Conservation (phyloP, 805 yeast genomes). For the Saccharomycopsis babjevae region DNA sequence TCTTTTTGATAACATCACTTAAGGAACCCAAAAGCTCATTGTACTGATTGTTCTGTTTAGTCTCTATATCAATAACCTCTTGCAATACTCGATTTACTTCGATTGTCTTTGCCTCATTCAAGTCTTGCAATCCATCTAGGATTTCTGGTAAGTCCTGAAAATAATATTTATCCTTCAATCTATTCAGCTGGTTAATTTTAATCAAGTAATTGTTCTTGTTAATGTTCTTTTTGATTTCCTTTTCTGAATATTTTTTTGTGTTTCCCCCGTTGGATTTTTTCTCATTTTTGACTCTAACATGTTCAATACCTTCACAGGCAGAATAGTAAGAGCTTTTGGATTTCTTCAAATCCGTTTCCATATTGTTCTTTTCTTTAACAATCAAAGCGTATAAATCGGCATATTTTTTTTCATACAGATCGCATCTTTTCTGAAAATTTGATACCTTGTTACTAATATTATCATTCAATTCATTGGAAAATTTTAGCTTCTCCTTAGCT, state of each 20-base stretch:
- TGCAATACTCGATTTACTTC: conserved; percentile 61
- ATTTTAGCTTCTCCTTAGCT: conserved; percentile 52
- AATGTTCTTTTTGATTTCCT: conserved; percentile 72
- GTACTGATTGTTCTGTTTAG: conserved; percentile 36
- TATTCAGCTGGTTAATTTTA: conserved; percentile 72
- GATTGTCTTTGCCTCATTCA: conserved; percentile 69
- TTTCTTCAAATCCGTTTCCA: conserved; percentile 49
- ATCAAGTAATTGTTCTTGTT: conserved; percentile 80
- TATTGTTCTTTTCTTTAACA: conserved; percentile 34
- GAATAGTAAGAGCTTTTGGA: conserved; percentile 73
- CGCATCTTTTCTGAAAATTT: conserved; percentile 43
- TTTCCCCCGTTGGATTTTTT: conserved; percentile 29
- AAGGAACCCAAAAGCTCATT: conserved; percentile 37
- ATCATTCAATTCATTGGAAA: conserved; percentile 49
- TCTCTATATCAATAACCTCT: conserved; percentile 54
- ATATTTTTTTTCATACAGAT: conserved; percentile 44
- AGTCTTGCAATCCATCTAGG: conserved; percentile 72
- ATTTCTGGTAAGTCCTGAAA: conserved; percentile 91
- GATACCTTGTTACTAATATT: conserved; percentile 54
- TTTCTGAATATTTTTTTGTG: conserved; percentile 40
- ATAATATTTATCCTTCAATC: conserved; percentile 84
- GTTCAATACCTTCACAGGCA: conserved; percentile 71
- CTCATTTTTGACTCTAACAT: conserved; percentile 60
- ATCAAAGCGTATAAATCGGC: conserved; percentile 51
- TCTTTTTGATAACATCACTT: conserved; percentile 51